A percentile compares a stretch with the other conserved stretches of the same genome.
phyloP scores from a whole-genome alignment of 345 rosid genomes.

The Kandelia obovata region DNA sequence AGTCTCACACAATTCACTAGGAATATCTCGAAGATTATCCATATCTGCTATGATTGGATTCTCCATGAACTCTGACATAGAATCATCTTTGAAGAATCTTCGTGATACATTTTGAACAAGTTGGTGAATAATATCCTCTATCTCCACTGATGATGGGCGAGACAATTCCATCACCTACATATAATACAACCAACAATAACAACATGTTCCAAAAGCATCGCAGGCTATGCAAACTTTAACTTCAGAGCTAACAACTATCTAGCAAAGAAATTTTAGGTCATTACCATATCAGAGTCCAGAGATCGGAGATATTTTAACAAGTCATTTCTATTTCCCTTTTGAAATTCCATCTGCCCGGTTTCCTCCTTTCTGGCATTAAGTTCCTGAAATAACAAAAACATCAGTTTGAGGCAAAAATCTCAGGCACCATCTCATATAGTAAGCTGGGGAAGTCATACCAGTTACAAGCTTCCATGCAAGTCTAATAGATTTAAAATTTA shows the following conservation, averaged over 20 bases:
- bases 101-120: slow-evolving; percentile 65
- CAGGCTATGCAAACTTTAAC: too few species aligned
- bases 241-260: neutral
- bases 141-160: slow-evolving; percentile 72
- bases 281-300: slow-evolving; percentile 72
- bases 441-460: too few species aligned
- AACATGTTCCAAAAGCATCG: too few species aligned
- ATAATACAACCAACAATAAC: neutral
- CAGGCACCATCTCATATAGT: neutral
- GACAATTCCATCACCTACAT: slow-evolving; percentile 77
- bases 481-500: too few species aligned
- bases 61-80: slow-evolving; percentile 28
- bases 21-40: slow-evolving; percentile 26
- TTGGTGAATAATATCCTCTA: slow-evolving; percentile 79
- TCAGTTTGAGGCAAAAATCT: slow-evolving; percentile 7
- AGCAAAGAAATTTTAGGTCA: neutral
- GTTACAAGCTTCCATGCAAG: too few species aligned
- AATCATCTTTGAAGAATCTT: slow-evolving; percentile 46
- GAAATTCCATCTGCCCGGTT: slow-evolving; percentile 43
- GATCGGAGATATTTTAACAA: slow-evolving; percentile 83
- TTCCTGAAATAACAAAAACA: slow-evolving; percentile 46
- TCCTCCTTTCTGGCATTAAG: slow-evolving; percentile 56
- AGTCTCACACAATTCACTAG: slow-evolving; percentile 35
- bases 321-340: slow-evolving; percentile 56
- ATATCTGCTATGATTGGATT: slow-evolving; percentile 25